A percentile compares a stretch with the other conserved stretches of the same genome.
Evolutionary conservation across 176 grass and related monocot species (phyloP).

Genomic region (Musa schizocarpa): DNA sequence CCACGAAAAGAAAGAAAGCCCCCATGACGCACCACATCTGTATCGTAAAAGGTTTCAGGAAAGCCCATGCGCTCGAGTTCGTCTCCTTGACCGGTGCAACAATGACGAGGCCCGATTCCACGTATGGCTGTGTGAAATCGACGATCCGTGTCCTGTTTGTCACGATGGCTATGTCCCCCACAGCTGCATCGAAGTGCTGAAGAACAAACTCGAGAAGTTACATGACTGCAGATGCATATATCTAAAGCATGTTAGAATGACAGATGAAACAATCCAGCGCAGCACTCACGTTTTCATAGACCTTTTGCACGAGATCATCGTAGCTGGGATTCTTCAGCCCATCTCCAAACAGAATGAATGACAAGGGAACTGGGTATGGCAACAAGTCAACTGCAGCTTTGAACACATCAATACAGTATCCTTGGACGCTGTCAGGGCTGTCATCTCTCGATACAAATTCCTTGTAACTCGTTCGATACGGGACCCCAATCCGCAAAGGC

Average conservation of each 20-base stretch:
- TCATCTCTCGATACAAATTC: slow-evolving; percentile 1
- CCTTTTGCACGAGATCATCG: slow-evolving; percentile 11
- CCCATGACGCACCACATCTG: slow-evolving; percentile 15
- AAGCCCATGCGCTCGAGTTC: slow-evolving; percentile 8
- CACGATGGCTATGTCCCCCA: slow-evolving; percentile 14
- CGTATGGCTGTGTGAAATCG: slow-evolving; percentile 12
- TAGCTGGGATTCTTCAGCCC: slow-evolving; percentile 5
- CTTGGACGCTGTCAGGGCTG: neutral
- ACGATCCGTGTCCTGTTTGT: slow-evolving; percentile 13
- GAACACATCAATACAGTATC: slow-evolving; percentile 19
- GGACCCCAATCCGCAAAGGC: slow-evolving; percentile 17
- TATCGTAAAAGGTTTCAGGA: slow-evolving; percentile 18
- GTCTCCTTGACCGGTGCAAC: slow-evolving; percentile 9
- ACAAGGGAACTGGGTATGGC: slow-evolving; percentile 11
- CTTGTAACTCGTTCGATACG: neutral
- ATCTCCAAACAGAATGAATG: slow-evolving; percentile 12
- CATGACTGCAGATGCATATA: neutral
- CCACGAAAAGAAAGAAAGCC: slow-evolving; percentile 7
- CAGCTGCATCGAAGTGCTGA: slow-evolving; percentile 14
- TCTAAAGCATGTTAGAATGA: neutral
- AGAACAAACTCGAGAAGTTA: neutral
- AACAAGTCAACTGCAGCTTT: slow-evolving; percentile 2
- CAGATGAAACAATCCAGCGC: neutral
- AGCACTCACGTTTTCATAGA: slow-evolving; percentile 13
- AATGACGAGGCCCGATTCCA: slow-evolving; percentile 13